Evolutionary conservation across 192 early-diverging fungal species (phyloP), one percentile per base, ranked within the genome.

Genomic region (Podila clonocystis): DNA sequence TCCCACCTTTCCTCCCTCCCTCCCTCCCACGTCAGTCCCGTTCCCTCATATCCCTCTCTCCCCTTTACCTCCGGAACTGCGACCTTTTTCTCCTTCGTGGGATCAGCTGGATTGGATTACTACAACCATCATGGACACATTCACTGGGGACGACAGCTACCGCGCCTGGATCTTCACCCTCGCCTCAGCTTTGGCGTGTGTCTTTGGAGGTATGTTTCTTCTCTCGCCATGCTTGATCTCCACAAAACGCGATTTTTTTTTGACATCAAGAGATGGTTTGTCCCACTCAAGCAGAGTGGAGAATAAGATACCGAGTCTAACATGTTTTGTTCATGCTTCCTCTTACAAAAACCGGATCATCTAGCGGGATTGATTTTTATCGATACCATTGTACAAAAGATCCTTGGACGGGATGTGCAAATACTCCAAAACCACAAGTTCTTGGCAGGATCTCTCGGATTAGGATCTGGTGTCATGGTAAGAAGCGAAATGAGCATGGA

Each of bases 381-480:
- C 12, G 78, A 85, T 59, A 65, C 72, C 12, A 65, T 85, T 22
- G 62, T 77, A 15, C 74, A 76, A 73, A 76, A 50, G 36, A 30
- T 82, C 19, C 48, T 76, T 33, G 45, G 70, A 19, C 49, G 67
- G 20, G 73, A 76, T 57, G 59, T 82, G 28, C 58, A 65, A n/a
- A 82, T 85, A 13, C 30, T 72, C 4, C 70, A 85, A 22, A 85
- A 82, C 50, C 62, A 70, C 72, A 74, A 82, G 62, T 74, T 85
- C 58, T 24, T 85, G 63, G 83, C 79, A 17, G 83, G 74, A 22
- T 85, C 83, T 9, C 70, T 85, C 13, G 73, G 78, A 28, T 67
- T 85, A 9, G 83, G 83, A 30, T 75, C 83, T 22, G 83, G 83
- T 15, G 83, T 85, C 45, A 75, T 85, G 83, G 83, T 85, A 71